A percentile compares a stretch with the other conserved stretches of the same genome.
phyloP scores from a whole-genome alignment of 495 filamentous ascomycete genomes.

The Penicillium nucicola region DNA sequence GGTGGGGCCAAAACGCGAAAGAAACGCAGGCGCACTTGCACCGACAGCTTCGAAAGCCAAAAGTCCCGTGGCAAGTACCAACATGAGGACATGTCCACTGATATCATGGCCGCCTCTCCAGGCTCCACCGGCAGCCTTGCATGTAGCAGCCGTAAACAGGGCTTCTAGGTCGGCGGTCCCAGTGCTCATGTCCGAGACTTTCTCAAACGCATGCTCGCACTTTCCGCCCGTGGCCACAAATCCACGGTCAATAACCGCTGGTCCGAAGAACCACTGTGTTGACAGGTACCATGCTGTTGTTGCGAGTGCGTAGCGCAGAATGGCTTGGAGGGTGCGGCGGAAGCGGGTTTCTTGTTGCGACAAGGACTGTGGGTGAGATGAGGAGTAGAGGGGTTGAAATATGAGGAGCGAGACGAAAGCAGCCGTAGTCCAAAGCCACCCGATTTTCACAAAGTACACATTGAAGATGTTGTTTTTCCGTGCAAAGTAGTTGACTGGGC shows the following conservation, averaged over 20 bases:
- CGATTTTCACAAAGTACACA: slow-evolving; percentile 85
- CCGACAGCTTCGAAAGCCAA: slow-evolving; percentile 76
- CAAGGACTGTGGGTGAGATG: slow-evolving; percentile 13
- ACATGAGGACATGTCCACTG: slow-evolving; percentile 89
- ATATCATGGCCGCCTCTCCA: slow-evolving; percentile 94
- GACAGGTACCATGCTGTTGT: slow-evolving; percentile 73
- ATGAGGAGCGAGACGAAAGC: slow-evolving; percentile 62
- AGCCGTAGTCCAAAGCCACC: slow-evolving; percentile 84
- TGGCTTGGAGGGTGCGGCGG: slow-evolving; percentile 42
- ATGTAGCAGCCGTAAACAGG: slow-evolving; percentile 71
- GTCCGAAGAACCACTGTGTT: slow-evolving; percentile 96
- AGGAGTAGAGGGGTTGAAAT: slow-evolving; percentile 51
- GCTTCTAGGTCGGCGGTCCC: slow-evolving; percentile 38
- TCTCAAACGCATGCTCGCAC: slow-evolving; percentile 52
- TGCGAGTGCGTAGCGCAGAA: slow-evolving; percentile 64
- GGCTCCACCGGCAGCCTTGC: slow-evolving; percentile 72
- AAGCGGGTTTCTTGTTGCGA: slow-evolving; percentile 21
- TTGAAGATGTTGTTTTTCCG: slow-evolving; percentile 91
- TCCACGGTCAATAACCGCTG: slow-evolving; percentile 79
- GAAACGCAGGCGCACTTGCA: slow-evolving; percentile 44
- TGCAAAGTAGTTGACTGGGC: slow-evolving; percentile 77
- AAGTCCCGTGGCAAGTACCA: slow-evolving; percentile 77
- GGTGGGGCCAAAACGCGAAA: slow-evolving; percentile 11
- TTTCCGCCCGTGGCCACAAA: slow-evolving; percentile 79
- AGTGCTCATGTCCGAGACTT: slow-evolving; percentile 18